Conservation (phyloP, 768 basidiomycete species). For the Dacryopinax primogenitus region DNA sequence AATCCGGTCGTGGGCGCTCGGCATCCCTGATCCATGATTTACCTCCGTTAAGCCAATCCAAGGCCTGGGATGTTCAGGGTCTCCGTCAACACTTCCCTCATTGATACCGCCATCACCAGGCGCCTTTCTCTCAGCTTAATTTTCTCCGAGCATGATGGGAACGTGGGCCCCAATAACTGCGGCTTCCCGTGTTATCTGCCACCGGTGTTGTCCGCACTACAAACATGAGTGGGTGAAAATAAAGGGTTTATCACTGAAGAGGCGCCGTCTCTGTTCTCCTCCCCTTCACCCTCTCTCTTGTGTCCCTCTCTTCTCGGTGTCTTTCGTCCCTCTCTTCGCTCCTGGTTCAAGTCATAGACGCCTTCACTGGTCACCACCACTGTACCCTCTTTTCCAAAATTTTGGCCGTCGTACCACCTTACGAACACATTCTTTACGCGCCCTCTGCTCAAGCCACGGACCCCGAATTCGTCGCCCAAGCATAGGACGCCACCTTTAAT, state of each 20-base stretch:
- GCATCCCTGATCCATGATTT: neutral
- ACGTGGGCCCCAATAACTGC: neutral
- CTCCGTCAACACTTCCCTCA: neutral
- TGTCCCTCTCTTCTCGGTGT: neutral
- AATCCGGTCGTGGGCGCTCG: neutral
- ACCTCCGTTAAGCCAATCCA: neutral
- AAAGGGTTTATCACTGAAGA: neutral
- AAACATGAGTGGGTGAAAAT: neutral
- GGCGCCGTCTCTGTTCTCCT: neutral
- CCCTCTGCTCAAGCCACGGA: neutral
- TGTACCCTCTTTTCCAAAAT: neutral
- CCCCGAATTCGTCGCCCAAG: neutral
- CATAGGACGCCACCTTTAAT: neutral
- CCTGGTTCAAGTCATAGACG: neutral
- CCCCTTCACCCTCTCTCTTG: neutral
- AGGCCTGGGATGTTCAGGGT: neutral
- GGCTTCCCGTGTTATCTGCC: neutral
- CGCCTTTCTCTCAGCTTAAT: neutral
- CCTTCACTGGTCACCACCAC: neutral
- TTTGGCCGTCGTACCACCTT: neutral
- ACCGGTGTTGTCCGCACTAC: neutral
- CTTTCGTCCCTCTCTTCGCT: neutral
- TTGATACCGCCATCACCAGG: neutral
- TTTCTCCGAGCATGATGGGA: neutral
- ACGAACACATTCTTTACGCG: constrained; percentile 3